A percentile compares a stretch with the other conserved stretches of the same genome.
phyloP scores from a whole-genome alignment of 495 filamentous ascomycete species.

The Penicillium cinerascens region DNA sequence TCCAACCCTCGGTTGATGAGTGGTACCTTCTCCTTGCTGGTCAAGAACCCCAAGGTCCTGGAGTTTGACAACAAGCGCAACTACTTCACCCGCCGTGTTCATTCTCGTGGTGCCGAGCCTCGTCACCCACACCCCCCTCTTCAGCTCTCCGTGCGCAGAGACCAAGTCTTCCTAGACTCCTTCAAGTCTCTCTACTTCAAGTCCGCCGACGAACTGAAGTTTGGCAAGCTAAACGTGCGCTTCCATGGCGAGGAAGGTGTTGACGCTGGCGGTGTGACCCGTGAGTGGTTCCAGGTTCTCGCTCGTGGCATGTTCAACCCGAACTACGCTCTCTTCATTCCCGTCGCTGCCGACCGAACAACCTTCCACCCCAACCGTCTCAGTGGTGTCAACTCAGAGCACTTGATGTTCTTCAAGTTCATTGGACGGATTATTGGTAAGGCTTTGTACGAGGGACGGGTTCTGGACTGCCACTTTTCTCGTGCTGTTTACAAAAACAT shows the following conservation, averaged over 20 bases:
- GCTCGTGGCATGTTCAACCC: constrained; percentile 98
- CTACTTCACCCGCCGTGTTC: constrained; percentile 93
- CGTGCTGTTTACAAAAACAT: constrained; percentile 98
- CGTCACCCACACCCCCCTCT: constrained; percentile 69
- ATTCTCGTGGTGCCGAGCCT: constrained; percentile 65
- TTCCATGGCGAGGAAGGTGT: constrained; percentile 98
- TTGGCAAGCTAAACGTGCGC: constrained; percentile 93
- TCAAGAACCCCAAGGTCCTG: constrained; percentile 97
- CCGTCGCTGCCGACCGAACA: constrained; percentile 95
- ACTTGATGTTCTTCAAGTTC: constrained; percentile 99
- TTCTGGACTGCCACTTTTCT: constrained; percentile 98
- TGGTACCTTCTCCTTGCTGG: constrained; percentile 88
- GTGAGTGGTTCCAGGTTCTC: constrained; percentile 99
- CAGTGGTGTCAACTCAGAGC: constrained; percentile 90
- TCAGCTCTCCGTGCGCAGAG: constrained; percentile 85
- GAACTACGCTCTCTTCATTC: constrained; percentile 93
- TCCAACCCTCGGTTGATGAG: constrained; percentile 98
- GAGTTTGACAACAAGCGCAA: constrained; percentile 99
- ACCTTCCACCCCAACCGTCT: constrained; percentile 97
- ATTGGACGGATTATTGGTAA: constrained; percentile 98
- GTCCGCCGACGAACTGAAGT: constrained; percentile 91
- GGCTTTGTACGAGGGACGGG: constrained; percentile 91
- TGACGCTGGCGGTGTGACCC: constrained; percentile 94
- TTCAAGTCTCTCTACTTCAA: constrained; percentile 97
- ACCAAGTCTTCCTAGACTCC: constrained; percentile 97